Conservation (phyloP, 345 rosid species). For the Ceriops decandra region DNA sequence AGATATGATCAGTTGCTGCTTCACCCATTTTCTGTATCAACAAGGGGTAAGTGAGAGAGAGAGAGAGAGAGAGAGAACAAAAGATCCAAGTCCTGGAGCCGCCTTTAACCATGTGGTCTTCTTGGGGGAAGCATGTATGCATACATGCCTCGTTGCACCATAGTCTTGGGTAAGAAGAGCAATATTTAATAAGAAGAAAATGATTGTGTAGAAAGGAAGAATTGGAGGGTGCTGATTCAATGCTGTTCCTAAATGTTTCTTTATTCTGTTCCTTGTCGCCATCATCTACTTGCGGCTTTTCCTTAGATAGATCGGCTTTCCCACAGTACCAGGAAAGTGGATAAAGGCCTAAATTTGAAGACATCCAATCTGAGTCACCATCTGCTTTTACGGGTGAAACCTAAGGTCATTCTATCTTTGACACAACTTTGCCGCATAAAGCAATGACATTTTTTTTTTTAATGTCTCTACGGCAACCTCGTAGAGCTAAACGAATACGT, state of each 20-base stretch:
- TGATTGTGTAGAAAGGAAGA: background rate
- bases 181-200: background rate
- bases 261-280: slow-evolving; percentile 29
- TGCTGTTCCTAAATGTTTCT: background rate
- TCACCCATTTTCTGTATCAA: slow-evolving; percentile 13
- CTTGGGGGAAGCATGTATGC: slow-evolving; percentile 5
- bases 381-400: slow-evolving; percentile 13
- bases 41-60: background rate
- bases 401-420: slow-evolving; percentile 25
- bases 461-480: slow-evolving; percentile 13
- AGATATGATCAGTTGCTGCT: slow-evolving; percentile 5
- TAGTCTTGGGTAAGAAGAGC: background rate
- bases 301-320: slow-evolving; percentile 6
- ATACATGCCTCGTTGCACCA: background rate
- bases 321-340: slow-evolving; percentile 34
- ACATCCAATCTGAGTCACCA: slow-evolving; percentile 39
- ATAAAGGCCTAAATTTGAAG: slow-evolving; percentile 44
- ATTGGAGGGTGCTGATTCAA: background rate
- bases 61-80: background rate
- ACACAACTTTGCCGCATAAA: slow-evolving; percentile 38
- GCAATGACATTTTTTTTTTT: slow-evolving; percentile 24
- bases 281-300: slow-evolving; percentile 20
- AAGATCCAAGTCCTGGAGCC: background rate
- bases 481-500: background rate
- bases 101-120: background rate